phyloP scores from a whole-genome alignment of 116 monocot genomes.

The Posidonia oceanica region DNA sequence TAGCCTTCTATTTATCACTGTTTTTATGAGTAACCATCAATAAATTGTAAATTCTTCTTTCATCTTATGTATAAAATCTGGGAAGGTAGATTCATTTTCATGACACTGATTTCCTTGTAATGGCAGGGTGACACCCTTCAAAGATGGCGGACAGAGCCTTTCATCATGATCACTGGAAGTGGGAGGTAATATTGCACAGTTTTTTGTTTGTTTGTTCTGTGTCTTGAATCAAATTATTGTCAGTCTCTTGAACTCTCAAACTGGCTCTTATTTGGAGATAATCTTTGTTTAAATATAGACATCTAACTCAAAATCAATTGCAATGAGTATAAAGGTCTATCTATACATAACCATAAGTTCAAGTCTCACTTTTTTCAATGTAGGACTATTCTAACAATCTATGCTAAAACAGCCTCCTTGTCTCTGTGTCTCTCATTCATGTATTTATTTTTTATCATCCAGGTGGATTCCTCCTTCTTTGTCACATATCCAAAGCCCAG shows the following conservation, averaged over 20 bases:
- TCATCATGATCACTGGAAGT: conserved; percentile 99
- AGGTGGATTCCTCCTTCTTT: conserved; percentile 97
- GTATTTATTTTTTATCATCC: background rate
- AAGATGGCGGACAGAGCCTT: conserved; percentile 96
- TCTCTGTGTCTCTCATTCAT: background rate
- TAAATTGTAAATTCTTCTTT: too few relatives aligned
- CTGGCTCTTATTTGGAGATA: too few relatives aligned
- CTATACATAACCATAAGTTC: too few relatives aligned
- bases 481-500: conserved; percentile 54
- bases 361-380: too few relatives aligned
- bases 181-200: conserved; percentile 55
- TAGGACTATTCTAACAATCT: too few relatives aligned
- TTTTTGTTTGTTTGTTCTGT: background rate
- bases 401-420: too few relatives aligned
- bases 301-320: too few relatives aligned
- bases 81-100: background rate
- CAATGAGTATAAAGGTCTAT: too few relatives aligned
- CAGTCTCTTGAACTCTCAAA: too few relatives aligned
- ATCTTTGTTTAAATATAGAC: too few relatives aligned
- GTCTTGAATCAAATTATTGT: background rate
- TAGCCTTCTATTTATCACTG: background rate
- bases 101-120: conserved; percentile 7
- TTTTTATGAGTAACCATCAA: too few relatives aligned
- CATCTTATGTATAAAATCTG: too few relatives aligned
- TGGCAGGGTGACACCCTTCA: conserved; percentile 94